Evolutionary conservation across 2,329 filamentous ascomycete genomes (phyloP), one percentile per base, ranked within the genome.

Genomic region (Teratosphaeria gauchensis): DNA sequence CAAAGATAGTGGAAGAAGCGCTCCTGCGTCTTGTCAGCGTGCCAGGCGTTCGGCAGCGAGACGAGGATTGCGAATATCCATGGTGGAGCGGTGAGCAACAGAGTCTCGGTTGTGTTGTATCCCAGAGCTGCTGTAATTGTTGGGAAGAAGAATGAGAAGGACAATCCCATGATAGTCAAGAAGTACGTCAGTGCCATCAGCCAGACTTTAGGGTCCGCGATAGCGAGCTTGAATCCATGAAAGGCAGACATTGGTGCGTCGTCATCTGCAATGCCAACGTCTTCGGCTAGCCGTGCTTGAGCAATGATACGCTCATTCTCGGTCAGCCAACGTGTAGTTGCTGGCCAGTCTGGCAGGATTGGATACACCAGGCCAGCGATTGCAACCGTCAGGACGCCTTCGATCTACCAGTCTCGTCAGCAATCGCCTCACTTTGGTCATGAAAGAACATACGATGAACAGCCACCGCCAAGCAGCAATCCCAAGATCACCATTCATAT

Each of bases 61-160:
- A 38, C 33, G 12, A 24, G 19, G 54, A 28, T 28, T 4, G 24
- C 24, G 24, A 28, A 28, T 28, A 55, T 38, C 54, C 54, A 55
- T n/a, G 33, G 16, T 9, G 71, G 70, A 7, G 65, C 63, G n/a
- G 68, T 66, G n/a, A 70, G 63, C 57, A 28, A 28, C 24, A 28
- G 24, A 28, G 24, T 28, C 4, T 28, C 24, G 2, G 24, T 28
- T 4, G 24, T 28, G 24, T 64, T 69, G 64, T 72, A 75, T 7
- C 73, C 71, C 4, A 75, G 67, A 0, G 73, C 74, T 16, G 67
- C 66, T 33, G 73, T 71, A 14, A 75, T 68, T 0, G 66, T 70
- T 1, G 71, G 71, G 19, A 28, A 62, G 66, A 73, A 74, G 53
- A 70, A 62, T 30, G 53, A 59, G 51, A 62, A 62, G 2, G 58